Evolutionary conservation across 257 asterid genomes (phyloP).

Genomic region (Gentiana dahurica): DNA sequence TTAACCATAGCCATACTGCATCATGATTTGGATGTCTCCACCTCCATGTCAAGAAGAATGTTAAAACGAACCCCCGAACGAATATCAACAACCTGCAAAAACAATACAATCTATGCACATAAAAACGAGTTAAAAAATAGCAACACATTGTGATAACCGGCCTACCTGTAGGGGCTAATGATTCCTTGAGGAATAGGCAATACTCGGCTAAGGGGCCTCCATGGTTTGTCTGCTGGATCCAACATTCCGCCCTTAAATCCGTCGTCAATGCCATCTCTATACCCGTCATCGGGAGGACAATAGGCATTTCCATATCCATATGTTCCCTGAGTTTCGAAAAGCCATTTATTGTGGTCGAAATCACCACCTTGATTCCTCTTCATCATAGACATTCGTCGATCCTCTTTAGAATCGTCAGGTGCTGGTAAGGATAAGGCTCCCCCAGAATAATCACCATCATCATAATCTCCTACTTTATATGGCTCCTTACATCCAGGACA

Average conservation of each 20-base stretch:
- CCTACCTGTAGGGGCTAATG: constrained; percentile 66
- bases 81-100: constrained; percentile 21
- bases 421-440: constrained; percentile 59
- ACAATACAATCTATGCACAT: too few relatives aligned
- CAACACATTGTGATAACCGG: not conserved
- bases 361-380: constrained; percentile 74
- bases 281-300: constrained; percentile 63
- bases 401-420: constrained; percentile 43
- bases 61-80: constrained; percentile 21
- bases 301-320: constrained; percentile 82
- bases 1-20: constrained; percentile 30
- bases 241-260: constrained; percentile 26
- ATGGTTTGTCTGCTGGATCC: constrained; percentile 62
- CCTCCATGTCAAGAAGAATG: constrained; percentile 28
- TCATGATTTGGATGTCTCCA: constrained; percentile 22
- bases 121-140: too few relatives aligned
- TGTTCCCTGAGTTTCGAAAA: constrained; percentile 78
- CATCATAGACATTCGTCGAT: constrained; percentile 56
- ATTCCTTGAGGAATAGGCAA: constrained; percentile 49
- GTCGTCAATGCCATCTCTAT: constrained; percentile 44
- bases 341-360: constrained; percentile 77
- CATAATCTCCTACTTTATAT: constrained; percentile 51
- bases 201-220: constrained; percentile 74
- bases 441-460: constrained; percentile 34
- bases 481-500: constrained; percentile 89